These are phyloP conservation scores for Neonectria hederae DNA, from an alignment of 2,329 filamentous ascomycete species.

Conservation along the genomic window DNA sequence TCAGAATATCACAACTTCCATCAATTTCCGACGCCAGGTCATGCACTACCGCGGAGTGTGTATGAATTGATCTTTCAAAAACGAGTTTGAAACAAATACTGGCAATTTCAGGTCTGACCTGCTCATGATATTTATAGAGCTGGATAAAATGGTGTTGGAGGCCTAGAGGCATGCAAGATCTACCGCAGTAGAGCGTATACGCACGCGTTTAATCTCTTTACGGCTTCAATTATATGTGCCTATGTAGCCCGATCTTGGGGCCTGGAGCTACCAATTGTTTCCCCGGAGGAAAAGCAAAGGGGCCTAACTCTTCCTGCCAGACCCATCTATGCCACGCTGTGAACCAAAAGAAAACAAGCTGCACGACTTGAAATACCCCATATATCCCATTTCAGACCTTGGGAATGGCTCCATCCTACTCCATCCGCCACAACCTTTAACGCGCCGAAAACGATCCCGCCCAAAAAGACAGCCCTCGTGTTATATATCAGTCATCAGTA, in stretches of 20 bases:
- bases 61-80: background rate
- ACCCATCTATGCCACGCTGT: background rate
- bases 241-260: background rate
- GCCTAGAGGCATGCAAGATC: too few relatives aligned
- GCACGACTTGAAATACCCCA: background rate
- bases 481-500: constrained; percentile 17
- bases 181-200: background rate
- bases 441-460: constrained; percentile 16
- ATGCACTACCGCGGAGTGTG: background rate
- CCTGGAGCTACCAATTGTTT: background rate
- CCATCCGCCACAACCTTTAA: constrained; percentile 1
- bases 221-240: background rate
- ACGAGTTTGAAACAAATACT: background rate
- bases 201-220: background rate
- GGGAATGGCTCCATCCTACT: constrained; percentile 5
- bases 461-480: constrained; percentile 2
- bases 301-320: background rate
- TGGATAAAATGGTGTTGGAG: too few relatives aligned
- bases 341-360: background rate
- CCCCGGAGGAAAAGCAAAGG: background rate
- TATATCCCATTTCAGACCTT: constrained; percentile 6
- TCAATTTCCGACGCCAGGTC: constrained; percentile 1
- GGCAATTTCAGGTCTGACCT: too few relatives aligned
- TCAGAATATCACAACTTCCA: constrained; percentile 33
- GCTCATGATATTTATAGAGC: too few relatives aligned